A percentile compares a stretch with the other conserved stretches of the same genome.
Evolutionary conservation across 305 asterid species (phyloP).

Genomic region (Rubia balearica): DNA sequence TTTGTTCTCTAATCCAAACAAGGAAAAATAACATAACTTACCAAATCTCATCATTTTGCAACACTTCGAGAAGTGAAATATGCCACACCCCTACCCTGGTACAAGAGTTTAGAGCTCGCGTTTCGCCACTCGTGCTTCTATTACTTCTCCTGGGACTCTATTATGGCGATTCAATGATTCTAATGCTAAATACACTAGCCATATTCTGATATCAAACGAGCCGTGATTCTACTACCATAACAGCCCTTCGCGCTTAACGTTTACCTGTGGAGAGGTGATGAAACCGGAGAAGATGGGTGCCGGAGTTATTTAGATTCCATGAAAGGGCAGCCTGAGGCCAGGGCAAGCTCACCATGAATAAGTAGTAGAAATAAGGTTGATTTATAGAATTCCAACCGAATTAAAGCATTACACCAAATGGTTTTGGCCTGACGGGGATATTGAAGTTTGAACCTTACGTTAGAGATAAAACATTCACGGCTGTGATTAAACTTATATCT

Average conservation of each 20-base stretch:
- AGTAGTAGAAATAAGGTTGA: not conserved
- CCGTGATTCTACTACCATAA: not conserved
- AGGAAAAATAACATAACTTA: not conserved
- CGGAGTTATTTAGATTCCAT: not conserved
- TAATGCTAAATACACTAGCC: no score
- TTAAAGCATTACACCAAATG: not conserved
- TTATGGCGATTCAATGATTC: no score
- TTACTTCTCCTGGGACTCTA: no score
- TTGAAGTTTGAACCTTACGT: conserved; percentile 20
- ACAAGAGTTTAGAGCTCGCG: no score
- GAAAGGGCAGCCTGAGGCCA: not conserved
- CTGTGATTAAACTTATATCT: conserved; percentile 8
- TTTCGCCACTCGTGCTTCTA: no score
- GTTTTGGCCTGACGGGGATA: conserved; percentile 3
- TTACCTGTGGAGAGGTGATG: not conserved
- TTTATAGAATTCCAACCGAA: not conserved
- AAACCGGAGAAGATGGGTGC: not conserved
- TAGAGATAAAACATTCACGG: conserved; percentile 18
- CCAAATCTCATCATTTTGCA: no score
- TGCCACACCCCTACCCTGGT: no score
- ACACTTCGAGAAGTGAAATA: no score
- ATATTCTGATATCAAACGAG: not conserved
- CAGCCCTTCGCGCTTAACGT: no score
- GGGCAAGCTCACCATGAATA: not conserved
- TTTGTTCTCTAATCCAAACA: not conserved